These are phyloP conservation scores for Dillenia suffruticosa DNA, from an alignment of 164 flowering plant species.

Conservation along the genomic window DNA sequence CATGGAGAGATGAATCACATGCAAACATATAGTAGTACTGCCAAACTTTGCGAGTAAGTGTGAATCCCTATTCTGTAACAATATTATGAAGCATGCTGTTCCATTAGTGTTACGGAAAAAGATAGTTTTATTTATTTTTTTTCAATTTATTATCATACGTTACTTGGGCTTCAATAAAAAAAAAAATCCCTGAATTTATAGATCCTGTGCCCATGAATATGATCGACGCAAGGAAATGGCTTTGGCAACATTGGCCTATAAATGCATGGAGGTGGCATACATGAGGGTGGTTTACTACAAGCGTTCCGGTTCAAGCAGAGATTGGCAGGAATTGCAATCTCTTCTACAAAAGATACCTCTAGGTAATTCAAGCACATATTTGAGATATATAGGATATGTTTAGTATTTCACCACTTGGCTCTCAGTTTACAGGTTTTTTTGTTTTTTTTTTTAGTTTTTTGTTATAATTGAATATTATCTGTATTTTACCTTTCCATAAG, in stretches of 20 bases:
- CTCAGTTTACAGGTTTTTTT: background rate
- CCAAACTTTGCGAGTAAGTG: conserved; percentile 54
- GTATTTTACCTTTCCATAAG: background rate
- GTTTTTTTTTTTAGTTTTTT: background rate
- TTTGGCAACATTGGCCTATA: conserved; percentile 81
- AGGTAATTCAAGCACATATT: conserved; percentile 33
- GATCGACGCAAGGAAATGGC: conserved; percentile 62
- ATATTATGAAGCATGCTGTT: too few relatives aligned
- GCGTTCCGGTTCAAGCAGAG: conserved; percentile 32
- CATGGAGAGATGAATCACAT: conserved; percentile 26
- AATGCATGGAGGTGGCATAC: conserved; percentile 86
- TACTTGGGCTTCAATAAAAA: too few relatives aligned
- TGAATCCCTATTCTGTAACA: background rate
- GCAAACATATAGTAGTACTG: conserved; percentile 33
- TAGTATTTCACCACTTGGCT: background rate
- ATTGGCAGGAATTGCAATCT: conserved; percentile 57
- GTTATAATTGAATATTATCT: background rate
- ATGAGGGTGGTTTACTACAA: conserved; percentile 60
- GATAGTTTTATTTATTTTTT: too few relatives aligned
- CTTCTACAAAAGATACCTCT: conserved; percentile 56
- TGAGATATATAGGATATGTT: background rate
- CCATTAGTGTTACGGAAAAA: too few relatives aligned
- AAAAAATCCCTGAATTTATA: conserved; percentile 13
- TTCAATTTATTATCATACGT: too few relatives aligned
- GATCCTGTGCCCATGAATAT: conserved; percentile 73